A percentile compares a stretch with the other conserved stretches of the same genome.
phyloP scores from a whole-genome alignment of 163 green algal species.

The Volvox carteri region DNA sequence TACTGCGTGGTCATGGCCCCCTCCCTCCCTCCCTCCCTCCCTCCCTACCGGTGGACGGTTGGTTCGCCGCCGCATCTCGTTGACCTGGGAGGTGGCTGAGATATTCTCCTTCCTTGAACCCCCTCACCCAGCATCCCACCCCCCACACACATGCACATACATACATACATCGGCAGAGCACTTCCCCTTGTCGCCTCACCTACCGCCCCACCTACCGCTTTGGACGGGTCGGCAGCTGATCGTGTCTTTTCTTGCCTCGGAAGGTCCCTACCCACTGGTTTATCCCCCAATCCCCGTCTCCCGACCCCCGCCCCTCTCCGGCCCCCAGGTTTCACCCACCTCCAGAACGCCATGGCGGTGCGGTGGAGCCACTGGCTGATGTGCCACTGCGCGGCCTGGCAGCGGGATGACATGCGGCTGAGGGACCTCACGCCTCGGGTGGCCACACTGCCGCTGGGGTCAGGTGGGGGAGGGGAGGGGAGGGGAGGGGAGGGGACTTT shows the following conservation, averaged over 20 bases:
- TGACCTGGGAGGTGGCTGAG: too few species aligned
- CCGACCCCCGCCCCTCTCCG: not conserved
- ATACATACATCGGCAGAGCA: too few species aligned
- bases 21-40: not conserved
- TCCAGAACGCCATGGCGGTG: constrained; percentile 96
- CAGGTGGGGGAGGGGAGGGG: constrained; percentile 55
- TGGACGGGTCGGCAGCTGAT: too few species aligned
- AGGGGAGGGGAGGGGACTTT: not conserved
- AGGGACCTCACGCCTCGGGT: constrained; percentile 91
- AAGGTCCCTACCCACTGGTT: too few species aligned
- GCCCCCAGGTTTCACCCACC: constrained; percentile 93
- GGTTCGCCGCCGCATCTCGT: too few species aligned
- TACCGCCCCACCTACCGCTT: too few species aligned
- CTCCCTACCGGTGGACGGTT: too few species aligned
- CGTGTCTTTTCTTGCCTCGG: too few species aligned
- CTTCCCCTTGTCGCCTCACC: too few species aligned
- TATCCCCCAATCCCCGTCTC: not conserved
- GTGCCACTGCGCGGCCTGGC: constrained; percentile 91
- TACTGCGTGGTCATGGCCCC: too few species aligned
- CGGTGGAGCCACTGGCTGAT: constrained; percentile 98
- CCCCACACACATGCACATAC: too few species aligned
- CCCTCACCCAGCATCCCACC: not conserved
- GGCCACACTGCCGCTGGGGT: constrained; percentile 94
- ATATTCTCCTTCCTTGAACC: not conserved
- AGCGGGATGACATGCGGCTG: constrained; percentile 96